phyloP scores from a whole-genome alignment of 257 asterid genomes.

The Agastache rugosa region DNA sequence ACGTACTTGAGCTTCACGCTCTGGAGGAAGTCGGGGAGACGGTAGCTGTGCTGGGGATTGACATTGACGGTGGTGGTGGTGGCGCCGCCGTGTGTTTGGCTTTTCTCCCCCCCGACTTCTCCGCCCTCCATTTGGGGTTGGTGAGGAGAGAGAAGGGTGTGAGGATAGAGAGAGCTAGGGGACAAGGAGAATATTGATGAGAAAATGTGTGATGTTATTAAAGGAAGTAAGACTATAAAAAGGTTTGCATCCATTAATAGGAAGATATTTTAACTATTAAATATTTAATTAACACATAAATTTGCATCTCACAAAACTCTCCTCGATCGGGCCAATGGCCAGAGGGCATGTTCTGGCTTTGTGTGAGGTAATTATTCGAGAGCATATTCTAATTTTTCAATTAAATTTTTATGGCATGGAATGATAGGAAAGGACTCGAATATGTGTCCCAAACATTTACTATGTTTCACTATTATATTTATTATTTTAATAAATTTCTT shows the following conservation, averaged over 20 bases:
- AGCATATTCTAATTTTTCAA: background rate
- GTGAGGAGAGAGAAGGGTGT: background rate
- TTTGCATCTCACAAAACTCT: background rate
- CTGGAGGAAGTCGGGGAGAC: slow-evolving; percentile 63
- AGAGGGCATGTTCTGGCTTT: background rate
- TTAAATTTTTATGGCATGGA: too few relatives aligned
- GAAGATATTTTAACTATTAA: background rate
- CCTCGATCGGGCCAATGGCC: background rate
- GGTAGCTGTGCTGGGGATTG: slow-evolving; percentile 40
- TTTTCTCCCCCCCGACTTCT: background rate
- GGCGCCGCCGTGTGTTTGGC: slow-evolving; percentile 24
- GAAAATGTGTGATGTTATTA: background rate
- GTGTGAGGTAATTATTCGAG: too few relatives aligned
- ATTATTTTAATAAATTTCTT: too few relatives aligned
- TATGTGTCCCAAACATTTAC: too few relatives aligned
- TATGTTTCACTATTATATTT: too few relatives aligned
- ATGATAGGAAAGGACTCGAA: too few relatives aligned
- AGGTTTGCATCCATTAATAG: background rate
- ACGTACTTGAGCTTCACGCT: slow-evolving; percentile 69
- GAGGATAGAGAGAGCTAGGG: background rate
- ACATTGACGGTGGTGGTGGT: slow-evolving; percentile 35
- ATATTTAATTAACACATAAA: background rate
- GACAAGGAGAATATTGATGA: background rate
- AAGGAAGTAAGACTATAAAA: background rate
- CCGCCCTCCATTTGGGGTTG: slow-evolving; percentile 45